Evolutionary conservation across 441 rosid species (phyloP).

Genomic region (Euphorbia celastroides): DNA sequence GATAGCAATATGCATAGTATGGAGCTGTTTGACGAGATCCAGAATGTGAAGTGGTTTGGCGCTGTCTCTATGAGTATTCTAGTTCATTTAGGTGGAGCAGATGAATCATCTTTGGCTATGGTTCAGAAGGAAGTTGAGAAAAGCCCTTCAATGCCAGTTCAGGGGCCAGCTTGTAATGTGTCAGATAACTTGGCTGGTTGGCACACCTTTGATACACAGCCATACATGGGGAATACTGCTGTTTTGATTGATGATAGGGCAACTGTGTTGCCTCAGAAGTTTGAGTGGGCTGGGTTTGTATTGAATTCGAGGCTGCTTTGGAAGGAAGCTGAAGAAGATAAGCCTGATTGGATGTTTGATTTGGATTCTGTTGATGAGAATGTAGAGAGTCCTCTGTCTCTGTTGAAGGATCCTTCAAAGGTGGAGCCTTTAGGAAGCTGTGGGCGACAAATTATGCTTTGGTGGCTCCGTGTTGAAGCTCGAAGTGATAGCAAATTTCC

Average conservation of each 20-base stretch:
- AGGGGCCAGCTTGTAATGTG: conserved; percentile 93
- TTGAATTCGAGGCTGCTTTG: conserved; percentile 85
- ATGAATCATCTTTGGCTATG: conserved; percentile 29
- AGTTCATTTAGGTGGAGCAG: conserved; percentile 47
- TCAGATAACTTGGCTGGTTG: conserved; percentile 68
- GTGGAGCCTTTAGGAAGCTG: conserved; percentile 97
- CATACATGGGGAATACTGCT: conserved; percentile 60
- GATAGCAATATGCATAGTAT: conserved; percentile 96
- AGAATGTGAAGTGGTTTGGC: conserved; percentile 91
- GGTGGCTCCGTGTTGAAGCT: conserved; percentile 99
- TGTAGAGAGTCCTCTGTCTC: conserved; percentile 67
- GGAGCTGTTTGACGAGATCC: conserved; percentile 94
- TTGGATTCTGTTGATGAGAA: conserved; percentile 43
- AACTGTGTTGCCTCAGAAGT: conserved; percentile 71
- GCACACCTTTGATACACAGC: conserved; percentile 73
- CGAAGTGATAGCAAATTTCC: conserved; percentile 97
- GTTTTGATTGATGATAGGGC: conserved; percentile 74
- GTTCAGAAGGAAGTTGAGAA: no score
- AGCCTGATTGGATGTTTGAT: conserved; percentile 81
- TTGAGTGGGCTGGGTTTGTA: conserved; percentile 97
- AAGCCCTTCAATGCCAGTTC: conserved; percentile 54
- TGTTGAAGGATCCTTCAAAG: conserved; percentile 58
- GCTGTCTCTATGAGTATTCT: conserved; percentile 84
- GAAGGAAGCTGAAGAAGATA: conserved; percentile 64
- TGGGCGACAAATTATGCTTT: conserved; percentile 79